These are phyloP conservation scores for Cymbopogon flexuosus DNA, from an alignment of 202 grass and related monocot species.

Conservation along the genomic window DNA sequence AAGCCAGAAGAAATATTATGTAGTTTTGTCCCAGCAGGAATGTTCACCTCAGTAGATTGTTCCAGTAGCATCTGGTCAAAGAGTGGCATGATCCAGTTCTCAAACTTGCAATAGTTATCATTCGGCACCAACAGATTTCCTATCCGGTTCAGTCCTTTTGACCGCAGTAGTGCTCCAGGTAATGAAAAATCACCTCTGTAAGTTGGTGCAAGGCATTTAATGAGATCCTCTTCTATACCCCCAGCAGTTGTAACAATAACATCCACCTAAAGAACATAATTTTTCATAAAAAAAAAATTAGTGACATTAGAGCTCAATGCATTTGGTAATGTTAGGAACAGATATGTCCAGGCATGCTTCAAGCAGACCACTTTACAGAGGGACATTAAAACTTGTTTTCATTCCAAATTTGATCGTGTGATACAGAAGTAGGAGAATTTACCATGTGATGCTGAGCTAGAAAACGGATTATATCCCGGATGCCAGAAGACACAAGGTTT, in stretches of 20 bases:
- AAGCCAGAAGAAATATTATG: background rate
- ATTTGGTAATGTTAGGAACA: background rate
- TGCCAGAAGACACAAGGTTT: constrained; percentile 90
- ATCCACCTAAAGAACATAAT: constrained; percentile 60
- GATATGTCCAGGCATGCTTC: background rate
- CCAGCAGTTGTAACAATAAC: constrained; percentile 91
- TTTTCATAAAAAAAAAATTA: background rate
- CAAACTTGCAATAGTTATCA: constrained; percentile 99
- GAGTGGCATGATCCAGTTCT: constrained; percentile 93
- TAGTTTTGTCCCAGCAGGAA: background rate
- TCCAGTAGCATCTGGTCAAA: constrained; percentile 80
- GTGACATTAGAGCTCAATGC: background rate
- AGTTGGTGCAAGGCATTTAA: constrained; percentile 86
- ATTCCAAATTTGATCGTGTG: background rate
- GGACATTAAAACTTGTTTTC: background rate
- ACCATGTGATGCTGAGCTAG: constrained; percentile 87
- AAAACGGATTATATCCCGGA: constrained; percentile 73
- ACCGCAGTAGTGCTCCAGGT: constrained; percentile 60
- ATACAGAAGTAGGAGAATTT: constrained; percentile 18
- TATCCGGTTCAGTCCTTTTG: constrained; percentile 94
- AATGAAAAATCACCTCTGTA: constrained; percentile 82
- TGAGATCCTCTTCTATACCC: constrained; percentile 95
- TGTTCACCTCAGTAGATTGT: constrained; percentile 63
- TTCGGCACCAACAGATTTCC: constrained; percentile 86
- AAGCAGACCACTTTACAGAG: background rate